These are phyloP conservation scores for Microcyclosporella mali DNA, from an alignment of 2,329 filamentous ascomycete genomes.

Conservation along the genomic window DNA sequence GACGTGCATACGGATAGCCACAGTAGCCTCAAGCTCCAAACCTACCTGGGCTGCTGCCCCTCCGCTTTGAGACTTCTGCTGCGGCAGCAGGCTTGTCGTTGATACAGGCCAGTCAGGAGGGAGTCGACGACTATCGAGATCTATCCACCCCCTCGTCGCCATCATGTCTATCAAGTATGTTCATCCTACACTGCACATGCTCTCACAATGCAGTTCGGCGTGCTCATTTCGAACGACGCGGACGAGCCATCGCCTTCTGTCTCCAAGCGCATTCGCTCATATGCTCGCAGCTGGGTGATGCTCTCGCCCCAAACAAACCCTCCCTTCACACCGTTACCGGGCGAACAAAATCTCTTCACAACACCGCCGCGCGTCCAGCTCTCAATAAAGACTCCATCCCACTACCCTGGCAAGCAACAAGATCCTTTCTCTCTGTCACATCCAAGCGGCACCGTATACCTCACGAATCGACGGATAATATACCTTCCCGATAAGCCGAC, in stretches of 20 bases:
- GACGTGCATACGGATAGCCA: too few species aligned
- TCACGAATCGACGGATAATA: conserved; percentile 58
- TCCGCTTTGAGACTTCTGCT: too few species aligned
- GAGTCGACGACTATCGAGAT: neutral
- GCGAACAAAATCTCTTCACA: conserved; percentile 74
- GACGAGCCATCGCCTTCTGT: neutral
- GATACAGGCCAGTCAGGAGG: too few species aligned
- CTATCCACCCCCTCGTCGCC: conserved; percentile 1
- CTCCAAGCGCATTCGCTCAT: conserved; percentile 9
- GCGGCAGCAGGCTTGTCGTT: too few species aligned
- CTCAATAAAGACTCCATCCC: conserved; percentile 48
- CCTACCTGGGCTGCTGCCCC: too few species aligned
- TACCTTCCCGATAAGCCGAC: conserved; percentile 73
- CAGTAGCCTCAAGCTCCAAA: too few species aligned
- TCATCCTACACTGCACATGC: neutral
- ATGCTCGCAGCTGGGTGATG: conserved; percentile 75
- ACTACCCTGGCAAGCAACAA: conserved; percentile 59
- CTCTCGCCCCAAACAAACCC: conserved; percentile 55
- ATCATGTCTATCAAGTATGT: conserved; percentile 25
- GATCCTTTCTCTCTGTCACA: conserved; percentile 28
- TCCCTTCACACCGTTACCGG: conserved; percentile 73
- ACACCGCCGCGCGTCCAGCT: conserved; percentile 74
- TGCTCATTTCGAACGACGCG: neutral
- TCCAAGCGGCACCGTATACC: conserved; percentile 21
- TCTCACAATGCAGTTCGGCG: conserved; percentile 14